Base-by-base conservation (phyloP, 108 stramenopile genomes). In the Nitzschia inconspicua region DNA sequence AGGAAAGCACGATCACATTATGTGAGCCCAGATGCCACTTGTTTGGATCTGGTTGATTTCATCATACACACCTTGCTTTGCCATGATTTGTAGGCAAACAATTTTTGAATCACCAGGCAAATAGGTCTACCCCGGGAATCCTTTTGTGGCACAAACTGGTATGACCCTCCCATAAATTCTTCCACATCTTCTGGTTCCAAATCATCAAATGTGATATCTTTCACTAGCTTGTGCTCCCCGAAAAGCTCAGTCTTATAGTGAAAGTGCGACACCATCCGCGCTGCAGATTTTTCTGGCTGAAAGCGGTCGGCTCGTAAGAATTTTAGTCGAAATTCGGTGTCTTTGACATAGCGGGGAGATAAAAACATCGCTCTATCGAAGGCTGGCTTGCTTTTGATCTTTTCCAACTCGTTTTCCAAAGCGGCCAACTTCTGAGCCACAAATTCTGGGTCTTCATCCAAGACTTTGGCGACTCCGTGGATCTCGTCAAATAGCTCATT, bases 231-330 rank as follows among this genome's bases (percentile, higher is more conserved):
- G n/a, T 71, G 44, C 4, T 46, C 29, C 26, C 73, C 73, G 59
- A 79, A 79, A 2, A 75, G 61, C 25, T 74, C 65, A 8, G 66
- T 26, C 53, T 79, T 79, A 42, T 59, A 40, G 29, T 73, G 63
- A 25, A 70, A 75, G 47, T 75, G 48, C 2, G 42, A n/a, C 2
- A 52, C 53, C 14, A 73, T 50, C 9, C 72, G 66, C 11, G 29
- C 44, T 4, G 72, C 72, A 11, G 72, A 60, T 19, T 37, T 23
- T 18, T 23, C 30, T 0, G 52, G 48, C 32, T 73, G 42, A 27
- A 67, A 67, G 14, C 29, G 43, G 26, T 73, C 66, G 11, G 72
- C 49, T 26, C 72, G 59, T 29, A 73, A 60, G 39, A 73, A 73
- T 22, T 9, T 13, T 18, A 64, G 6, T 7, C 28, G 29, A 19